Evolutionary conservation across 495 filamentous ascomycete genomes (phyloP).

Genomic region (Neurospora sublineolata): DNA sequence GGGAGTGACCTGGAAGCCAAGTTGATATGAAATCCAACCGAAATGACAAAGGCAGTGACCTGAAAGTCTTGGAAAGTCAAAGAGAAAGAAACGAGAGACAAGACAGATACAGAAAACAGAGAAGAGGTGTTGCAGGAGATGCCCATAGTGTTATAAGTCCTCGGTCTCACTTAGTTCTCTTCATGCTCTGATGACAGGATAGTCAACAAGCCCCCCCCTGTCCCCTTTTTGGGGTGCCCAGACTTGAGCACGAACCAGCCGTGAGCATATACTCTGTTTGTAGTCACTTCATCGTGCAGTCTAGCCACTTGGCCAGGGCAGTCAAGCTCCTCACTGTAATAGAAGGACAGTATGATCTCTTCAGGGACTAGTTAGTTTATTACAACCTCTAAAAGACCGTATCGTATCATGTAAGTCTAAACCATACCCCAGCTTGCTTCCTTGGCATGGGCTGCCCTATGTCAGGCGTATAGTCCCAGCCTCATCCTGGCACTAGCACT

Average conservation of each 20-base stretch:
- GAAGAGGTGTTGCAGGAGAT: neutral
- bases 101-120: neutral
- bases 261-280: neutral
- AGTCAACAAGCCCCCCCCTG: neutral
- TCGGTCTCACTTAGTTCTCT: neutral
- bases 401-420: too few species aligned
- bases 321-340: neutral
- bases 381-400: neutral
- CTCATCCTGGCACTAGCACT: neutral
- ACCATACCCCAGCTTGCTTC: neutral
- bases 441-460: neutral
- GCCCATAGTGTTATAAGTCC: constrained; percentile 4
- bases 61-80: neutral
- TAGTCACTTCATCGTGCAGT: neutral
- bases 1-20: neutral
- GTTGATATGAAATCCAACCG: neutral
- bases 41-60: neutral
- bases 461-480: neutral
- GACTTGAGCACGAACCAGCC: neutral
- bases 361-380: neutral
- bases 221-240: neutral
- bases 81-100: constrained; percentile 2
- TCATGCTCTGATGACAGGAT: neutral
- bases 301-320: neutral
- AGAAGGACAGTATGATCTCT: neutral